Base-by-base conservation (phyloP, 2,329 filamentous ascomycete species). In the Trichophyton schoenleinii region DNA sequence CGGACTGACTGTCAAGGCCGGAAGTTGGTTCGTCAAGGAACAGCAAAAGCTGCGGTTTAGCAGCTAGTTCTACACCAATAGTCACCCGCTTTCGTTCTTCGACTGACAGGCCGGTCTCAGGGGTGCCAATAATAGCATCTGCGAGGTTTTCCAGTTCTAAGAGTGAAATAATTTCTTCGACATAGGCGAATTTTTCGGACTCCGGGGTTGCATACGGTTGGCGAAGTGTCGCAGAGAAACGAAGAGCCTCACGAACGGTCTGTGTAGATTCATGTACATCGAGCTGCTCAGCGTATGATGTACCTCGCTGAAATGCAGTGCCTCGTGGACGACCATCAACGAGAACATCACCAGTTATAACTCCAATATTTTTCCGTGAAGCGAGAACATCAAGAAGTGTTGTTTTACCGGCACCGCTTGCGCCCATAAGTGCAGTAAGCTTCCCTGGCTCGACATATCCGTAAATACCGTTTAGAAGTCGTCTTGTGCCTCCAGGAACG, bases 21-120 rank as follows among this genome's bases (percentile, higher is more conserved):
- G 91, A 96, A 2, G 91, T 96, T 9, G 91, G 91, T 73, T 97
- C 91, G 68, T 97, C 92, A 44, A 96, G 83, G 77, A 96, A 96
- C 49, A 96, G 83, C 63, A 96, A 80, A 61, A 96, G 80, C 44
- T 89, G 85, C 6, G 92, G 92, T 77, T 94, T 96, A 5, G 92
- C 92, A 48, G 90, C 91, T 22, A 97, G 81, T 72, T 97, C 92
- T n/a, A 97, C 91, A 74, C 90, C 92, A 64, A 97, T 96, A 0
- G 91, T 96, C 5, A 96, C 81, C 68, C 90, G 88, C 71, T 86
- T 86, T n/a, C 83, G 79, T 70, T 86, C 83, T 70, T 86, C 83
- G 25, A 83, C 80, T 60, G 82, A 82, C 46, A 83, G 75, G 76
- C 80, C 72, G 78, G 95, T 89, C 64, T 91, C 91, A 4, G 89